Percentiles rank a stretch among this genome's conserved stretches.
These are phyloP conservation scores for Stephania japonica DNA, from an alignment of 164 flowering plant genomes.

Conservation along the genomic window DNA sequence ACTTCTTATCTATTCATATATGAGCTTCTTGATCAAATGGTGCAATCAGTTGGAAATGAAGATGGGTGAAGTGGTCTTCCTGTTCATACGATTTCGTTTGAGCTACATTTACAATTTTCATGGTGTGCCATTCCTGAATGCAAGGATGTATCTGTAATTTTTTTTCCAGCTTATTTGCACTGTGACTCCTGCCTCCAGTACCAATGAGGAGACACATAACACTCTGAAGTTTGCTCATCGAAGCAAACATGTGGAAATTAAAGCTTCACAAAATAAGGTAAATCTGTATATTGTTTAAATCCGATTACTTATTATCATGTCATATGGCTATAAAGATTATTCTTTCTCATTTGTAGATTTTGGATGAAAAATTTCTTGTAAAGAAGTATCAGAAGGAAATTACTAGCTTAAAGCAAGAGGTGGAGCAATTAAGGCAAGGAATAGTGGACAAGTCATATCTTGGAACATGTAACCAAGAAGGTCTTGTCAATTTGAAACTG, in stretches of 20 bases:
- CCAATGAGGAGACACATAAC: conserved; percentile 76
- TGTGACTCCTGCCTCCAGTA: conserved; percentile 84
- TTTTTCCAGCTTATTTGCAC: conserved; percentile 67
- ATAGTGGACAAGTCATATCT: conserved; percentile 47
- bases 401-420: conserved; percentile 61
- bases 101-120: background rate
- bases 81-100: background rate
- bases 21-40: background rate
- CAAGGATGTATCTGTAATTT: background rate
- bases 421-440: conserved; percentile 61
- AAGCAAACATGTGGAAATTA: conserved; percentile 61
- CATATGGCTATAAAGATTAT: too few species aligned
- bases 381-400: conserved; percentile 81
- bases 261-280: too few species aligned
- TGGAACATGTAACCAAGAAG: conserved; percentile 49
- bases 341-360: too few species aligned
- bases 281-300: too few species aligned
- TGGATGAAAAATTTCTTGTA: too few species aligned
- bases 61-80: background rate
- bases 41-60: background rate
- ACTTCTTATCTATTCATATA: conserved; percentile 1
- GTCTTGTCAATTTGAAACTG: conserved; percentile 64
- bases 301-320: too few species aligned
- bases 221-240: conserved; percentile 79
- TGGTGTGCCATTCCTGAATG: background rate